phyloP scores from a whole-genome alignment of 164 flowering plant species.

The Euptelea pleiosperma region DNA sequence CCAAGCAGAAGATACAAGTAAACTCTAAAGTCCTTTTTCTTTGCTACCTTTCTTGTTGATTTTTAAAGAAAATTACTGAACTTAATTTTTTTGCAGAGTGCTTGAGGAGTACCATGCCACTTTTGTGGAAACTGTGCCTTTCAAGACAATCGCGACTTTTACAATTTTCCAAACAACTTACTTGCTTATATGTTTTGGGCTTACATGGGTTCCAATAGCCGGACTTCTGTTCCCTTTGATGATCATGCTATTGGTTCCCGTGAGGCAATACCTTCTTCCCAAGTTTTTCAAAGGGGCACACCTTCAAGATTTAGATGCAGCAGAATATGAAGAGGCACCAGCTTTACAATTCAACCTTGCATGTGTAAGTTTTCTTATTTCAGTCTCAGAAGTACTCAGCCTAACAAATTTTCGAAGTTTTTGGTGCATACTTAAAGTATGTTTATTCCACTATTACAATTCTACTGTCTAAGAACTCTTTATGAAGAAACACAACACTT shows the following conservation, averaged over 20 bases:
- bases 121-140: slow-evolving; percentile 97
- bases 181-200: slow-evolving; percentile 79
- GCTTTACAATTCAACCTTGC: slow-evolving; percentile 74
- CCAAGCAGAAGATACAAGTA: slow-evolving; percentile 99
- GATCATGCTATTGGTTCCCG: slow-evolving; percentile 98
- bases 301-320: slow-evolving; percentile 96
- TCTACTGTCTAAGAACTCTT: no score
- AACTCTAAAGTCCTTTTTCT: slow-evolving; percentile 1
- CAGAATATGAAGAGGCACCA: slow-evolving; percentile 94
- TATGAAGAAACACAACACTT: no score
- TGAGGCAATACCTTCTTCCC: slow-evolving; percentile 84
- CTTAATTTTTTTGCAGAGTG: slow-evolving; percentile 55
- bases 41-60: neutral
- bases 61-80: slow-evolving; percentile 1
- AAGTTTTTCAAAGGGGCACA: slow-evolving; percentile 93
- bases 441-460: no score
- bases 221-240: slow-evolving; percentile 91
- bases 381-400: no score
- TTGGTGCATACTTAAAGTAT: no score
- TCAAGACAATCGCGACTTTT: slow-evolving; percentile 75
- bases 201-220: slow-evolving; percentile 96
- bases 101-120: slow-evolving; percentile 95
- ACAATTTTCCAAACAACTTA: slow-evolving; percentile 84
- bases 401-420: no score
- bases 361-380: no score